These are phyloP conservation scores for Citrus mangshanensis DNA, from an alignment of 345 rosid genomes.

Conservation along the genomic window DNA sequence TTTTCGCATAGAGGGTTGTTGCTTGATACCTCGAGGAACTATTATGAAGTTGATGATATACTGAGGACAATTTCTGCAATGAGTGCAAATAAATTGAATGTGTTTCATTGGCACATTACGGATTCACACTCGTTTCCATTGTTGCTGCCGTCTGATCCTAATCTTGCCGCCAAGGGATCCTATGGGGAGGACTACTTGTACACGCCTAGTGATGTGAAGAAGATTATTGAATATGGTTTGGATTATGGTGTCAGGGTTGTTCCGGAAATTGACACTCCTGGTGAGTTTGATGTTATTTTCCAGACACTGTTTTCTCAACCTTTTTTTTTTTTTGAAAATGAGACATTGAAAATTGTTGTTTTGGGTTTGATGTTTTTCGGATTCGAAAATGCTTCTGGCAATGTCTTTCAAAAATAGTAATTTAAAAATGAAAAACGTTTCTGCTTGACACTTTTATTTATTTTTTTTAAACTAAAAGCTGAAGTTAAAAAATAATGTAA, in stretches of 20 bases:
- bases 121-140: constrained; percentile 88
- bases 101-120: constrained; percentile 89
- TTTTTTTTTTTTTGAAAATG: not conserved
- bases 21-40: constrained; percentile 86
- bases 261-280: constrained; percentile 88
- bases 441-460: too few species aligned
- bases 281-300: constrained; percentile 30
- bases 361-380: not conserved
- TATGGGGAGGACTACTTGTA: constrained; percentile 62
- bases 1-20: constrained; percentile 65
- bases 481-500: not conserved
- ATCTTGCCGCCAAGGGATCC: constrained; percentile 68
- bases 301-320: not conserved
- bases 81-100: constrained; percentile 82
- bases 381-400: not conserved
- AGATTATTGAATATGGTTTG: constrained; percentile 59
- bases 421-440: too few species aligned
- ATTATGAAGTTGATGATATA: constrained; percentile 62
- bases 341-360: not conserved
- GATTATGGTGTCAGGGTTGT: constrained; percentile 79
- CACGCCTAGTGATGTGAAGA: constrained; percentile 49
- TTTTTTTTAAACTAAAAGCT: too few species aligned
- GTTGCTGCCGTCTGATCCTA: constrained; percentile 71
- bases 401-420: not conserved
- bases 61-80: constrained; percentile 60